These are phyloP conservation scores for Eragrostis curvula DNA, from an alignment of 176 grass and related monocot species.

Conservation along the genomic window DNA sequence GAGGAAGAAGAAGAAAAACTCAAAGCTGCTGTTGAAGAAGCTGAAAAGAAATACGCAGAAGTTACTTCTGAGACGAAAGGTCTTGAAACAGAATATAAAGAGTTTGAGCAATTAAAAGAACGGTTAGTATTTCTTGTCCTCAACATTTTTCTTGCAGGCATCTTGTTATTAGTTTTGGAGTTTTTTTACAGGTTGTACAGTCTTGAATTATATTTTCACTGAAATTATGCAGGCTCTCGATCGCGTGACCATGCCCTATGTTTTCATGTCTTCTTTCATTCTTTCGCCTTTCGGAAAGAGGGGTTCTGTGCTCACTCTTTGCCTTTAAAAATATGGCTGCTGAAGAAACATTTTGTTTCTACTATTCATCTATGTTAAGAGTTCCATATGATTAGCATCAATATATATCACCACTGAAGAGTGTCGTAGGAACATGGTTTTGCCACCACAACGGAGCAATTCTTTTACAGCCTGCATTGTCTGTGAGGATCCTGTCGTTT, in stretches of 20 bases:
- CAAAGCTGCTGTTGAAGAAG: slow-evolving; percentile 47
- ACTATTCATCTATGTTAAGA: slow-evolving; percentile 26
- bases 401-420: slow-evolving; percentile 1
- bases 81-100: slow-evolving; percentile 81
- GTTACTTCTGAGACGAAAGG: slow-evolving; percentile 71
- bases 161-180: slow-evolving; percentile 3
- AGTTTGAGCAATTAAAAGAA: slow-evolving; percentile 87
- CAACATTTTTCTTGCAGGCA: background rate
- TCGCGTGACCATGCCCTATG: background rate
- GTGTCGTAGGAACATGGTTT: background rate
- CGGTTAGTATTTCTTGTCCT: slow-evolving; percentile 50
- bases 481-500: slow-evolving; percentile 1
- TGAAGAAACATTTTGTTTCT: slow-evolving; percentile 6
- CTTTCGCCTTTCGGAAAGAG: too few species aligned
- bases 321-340: background rate
- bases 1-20: slow-evolving; percentile 55
- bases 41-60: slow-evolving; percentile 79
- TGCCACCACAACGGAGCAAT: background rate
- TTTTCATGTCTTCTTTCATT: background rate
- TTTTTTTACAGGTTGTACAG: background rate
- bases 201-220: background rate
- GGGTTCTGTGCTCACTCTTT: background rate
- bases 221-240: background rate
- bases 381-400: slow-evolving; percentile 3
- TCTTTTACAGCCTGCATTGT: background rate